Percentiles rank a stretch among this genome's conserved stretches.
phyloP scores from a whole-genome alignment of 2,329 filamentous ascomycete species.

The Cercospora sojina region DNA sequence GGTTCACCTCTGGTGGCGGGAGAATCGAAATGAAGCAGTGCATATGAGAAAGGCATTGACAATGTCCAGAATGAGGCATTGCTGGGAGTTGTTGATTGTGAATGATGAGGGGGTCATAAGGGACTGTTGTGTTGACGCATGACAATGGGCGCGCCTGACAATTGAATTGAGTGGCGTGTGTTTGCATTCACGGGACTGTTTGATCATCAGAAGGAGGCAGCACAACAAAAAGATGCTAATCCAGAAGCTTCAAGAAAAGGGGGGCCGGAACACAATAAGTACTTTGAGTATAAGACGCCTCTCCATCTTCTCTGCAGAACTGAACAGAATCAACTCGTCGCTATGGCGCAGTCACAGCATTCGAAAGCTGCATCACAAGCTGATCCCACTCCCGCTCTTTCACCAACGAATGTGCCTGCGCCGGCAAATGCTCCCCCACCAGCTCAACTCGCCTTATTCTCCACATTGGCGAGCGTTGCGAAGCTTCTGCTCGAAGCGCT shows the following conservation, averaged over 20 bases:
- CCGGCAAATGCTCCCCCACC: not conserved
- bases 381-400: not conserved
- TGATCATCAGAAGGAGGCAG: not conserved
- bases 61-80: not conserved
- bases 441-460: not conserved
- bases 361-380: not conserved
- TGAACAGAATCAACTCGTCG: not conserved
- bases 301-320: not conserved
- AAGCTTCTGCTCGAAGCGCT: conserved; percentile 9
- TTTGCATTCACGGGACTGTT: conserved; percentile 2
- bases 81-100: not conserved
- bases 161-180: not conserved
- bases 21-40: conserved; percentile 6
- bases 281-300: not conserved
- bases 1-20: conserved; percentile 24
- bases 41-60: not conserved
- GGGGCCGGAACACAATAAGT: not conserved
- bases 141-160: not conserved
- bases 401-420: not conserved
- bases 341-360: not conserved
- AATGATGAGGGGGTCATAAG: not conserved
- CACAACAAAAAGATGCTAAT: not conserved
- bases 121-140: not conserved
- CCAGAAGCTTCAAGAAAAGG: not conserved
- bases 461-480: not conserved